Evolutionary conservation across 1,284 basidiomycete species (phyloP), one percentile per base, ranked within the genome.

Genomic region (Cryptococcus sp.): DNA sequence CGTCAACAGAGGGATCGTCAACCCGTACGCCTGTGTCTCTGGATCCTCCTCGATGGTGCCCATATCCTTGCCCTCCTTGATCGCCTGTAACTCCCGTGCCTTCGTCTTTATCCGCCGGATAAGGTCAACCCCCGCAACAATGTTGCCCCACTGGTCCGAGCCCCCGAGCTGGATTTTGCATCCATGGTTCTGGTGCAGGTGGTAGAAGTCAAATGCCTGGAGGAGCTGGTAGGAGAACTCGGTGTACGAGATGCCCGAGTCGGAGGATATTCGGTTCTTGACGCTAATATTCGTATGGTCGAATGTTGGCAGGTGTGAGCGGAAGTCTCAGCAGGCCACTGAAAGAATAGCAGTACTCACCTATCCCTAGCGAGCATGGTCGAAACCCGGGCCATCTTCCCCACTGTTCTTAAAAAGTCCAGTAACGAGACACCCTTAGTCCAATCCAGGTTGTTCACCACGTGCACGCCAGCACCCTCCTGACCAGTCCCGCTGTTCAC

Each of bases 111-210:
- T 21, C 50, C 21, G 60, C 46, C 38, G 47, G 56, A 97, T 93
- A 45, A 97, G 82, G 56, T 97, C 91, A 36, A 96, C 82, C 4
- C 94, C 94, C 8, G 91, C 89, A 20, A 92, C 79, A 61, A 98
- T 97, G 73, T 98, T 98, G n/a, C 96, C 95, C 87, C 94, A 94
- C 75, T 99, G 96, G 75, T 99, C 96, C 0, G 89, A 92, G 3
- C 96, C 96, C 47, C 96, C 96, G 43, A 98, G 78, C 77, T 99
- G 96, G 45, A 98, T 82, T 1, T 85, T 85, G 75, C 95, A 98
- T 0, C 79, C 79, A 50, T 84, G 80, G 1, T 55, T 33, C 2
- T 80, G 79, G 77, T 94, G 81, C 1, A 99, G 82, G 59, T 87
- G 80, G 60, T 87, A 83, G 77, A 97, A 99, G 77, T 99, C 96